A percentile compares a stretch with the other conserved stretches of the same genome.
These are phyloP conservation scores for Tetramitus jugosus DNA, from an alignment of 208 protist genomes.

Conservation along the genomic window DNA sequence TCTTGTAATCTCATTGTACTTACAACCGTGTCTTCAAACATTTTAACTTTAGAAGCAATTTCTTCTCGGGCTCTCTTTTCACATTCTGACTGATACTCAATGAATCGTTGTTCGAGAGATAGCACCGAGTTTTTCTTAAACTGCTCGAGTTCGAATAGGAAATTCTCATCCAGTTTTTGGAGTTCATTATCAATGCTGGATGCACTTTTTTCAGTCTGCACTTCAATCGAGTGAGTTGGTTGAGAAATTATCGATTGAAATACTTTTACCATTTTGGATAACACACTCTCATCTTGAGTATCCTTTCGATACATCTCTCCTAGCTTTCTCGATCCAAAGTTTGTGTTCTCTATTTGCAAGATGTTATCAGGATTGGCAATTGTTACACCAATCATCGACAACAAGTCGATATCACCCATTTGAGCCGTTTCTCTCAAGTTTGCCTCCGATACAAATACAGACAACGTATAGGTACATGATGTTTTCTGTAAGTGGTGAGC, in stretches of 20 bases:
- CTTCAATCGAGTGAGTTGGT: background rate
- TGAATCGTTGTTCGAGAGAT: background rate
- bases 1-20: slow-evolving; percentile 16
- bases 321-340: background rate
- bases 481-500: background rate
- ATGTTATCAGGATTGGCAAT: background rate
- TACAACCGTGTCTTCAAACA: slow-evolving; percentile 8
- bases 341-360: background rate
- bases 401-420: background rate
- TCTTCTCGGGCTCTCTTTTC: slow-evolving; percentile 10
- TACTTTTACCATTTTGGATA: background rate
- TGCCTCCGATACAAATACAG: background rate
- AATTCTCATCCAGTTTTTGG: background rate
- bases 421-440: background rate
- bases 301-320: too few relatives aligned
- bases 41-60: background rate
- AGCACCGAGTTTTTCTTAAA: background rate
- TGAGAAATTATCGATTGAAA: background rate
- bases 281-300: background rate
- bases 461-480: background rate
- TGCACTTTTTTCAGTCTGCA: background rate
- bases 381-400: background rate
- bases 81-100: background rate
- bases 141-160: background rate
- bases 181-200: background rate